Conservation (phyloP, 768 basidiomycete genomes). For the Serendipita indica region DNA sequence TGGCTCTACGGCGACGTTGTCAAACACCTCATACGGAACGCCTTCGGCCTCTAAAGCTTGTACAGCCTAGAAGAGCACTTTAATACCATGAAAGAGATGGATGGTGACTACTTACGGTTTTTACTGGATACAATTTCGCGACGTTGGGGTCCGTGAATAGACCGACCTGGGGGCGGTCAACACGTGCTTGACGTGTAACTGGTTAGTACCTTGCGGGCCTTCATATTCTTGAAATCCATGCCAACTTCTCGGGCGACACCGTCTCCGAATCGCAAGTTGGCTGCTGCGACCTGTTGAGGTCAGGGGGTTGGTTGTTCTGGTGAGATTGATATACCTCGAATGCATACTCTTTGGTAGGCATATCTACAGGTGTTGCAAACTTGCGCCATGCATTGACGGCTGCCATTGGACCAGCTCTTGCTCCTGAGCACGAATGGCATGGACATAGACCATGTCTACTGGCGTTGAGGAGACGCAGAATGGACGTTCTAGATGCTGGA, state of each 20-base stretch:
- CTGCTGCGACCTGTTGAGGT: constrained; percentile 53
- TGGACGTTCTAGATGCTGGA: constrained; percentile 40
- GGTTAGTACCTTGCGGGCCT: constrained; percentile 56
- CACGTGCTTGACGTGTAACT: background rate
- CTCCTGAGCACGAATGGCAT: constrained; percentile 52
- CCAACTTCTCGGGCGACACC: constrained; percentile 84
- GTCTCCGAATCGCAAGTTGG: constrained; percentile 78
- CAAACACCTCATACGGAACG: constrained; percentile 68
- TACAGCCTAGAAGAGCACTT: constrained; percentile 37
- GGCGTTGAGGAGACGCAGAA: constrained; percentile 60
- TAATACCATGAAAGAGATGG: constrained; percentile 14
- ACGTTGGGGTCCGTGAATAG: constrained; percentile 89
- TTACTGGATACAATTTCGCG: constrained; percentile 66
- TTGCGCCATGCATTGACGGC: constrained; percentile 49
- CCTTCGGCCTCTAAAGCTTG: constrained; percentile 64
- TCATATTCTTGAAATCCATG: constrained; percentile 90
- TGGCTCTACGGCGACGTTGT: constrained; percentile 73
- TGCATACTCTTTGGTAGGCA: constrained; percentile 72
- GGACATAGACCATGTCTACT: constrained; percentile 58
- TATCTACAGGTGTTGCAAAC: constrained; percentile 64
- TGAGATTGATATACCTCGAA: constrained; percentile 46
- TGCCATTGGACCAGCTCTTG: constrained; percentile 28
- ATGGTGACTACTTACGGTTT: constrained; percentile 37
- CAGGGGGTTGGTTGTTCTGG: background rate
- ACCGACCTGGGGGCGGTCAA: constrained; percentile 48